A percentile compares a stretch with the other conserved stretches of the same genome.
Conservation (phyloP, 257 asterid species). For the Thymus mandschuricus region DNA sequence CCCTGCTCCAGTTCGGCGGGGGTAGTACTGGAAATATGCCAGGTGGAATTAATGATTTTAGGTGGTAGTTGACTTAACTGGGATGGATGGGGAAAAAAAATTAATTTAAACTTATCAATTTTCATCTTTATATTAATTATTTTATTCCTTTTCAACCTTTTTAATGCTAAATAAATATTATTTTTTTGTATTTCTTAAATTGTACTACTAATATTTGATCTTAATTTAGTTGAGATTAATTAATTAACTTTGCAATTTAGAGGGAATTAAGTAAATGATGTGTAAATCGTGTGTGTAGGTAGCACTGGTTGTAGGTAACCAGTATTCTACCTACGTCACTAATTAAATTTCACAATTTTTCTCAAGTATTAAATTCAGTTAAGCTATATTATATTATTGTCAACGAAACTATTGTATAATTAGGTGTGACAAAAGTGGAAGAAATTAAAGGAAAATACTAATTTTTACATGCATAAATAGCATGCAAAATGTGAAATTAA, state of each 20-base stretch:
- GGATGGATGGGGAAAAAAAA: background rate
- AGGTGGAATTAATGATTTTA: conserved; percentile 19
- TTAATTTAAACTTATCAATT: background rate
- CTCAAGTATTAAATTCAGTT: background rate
- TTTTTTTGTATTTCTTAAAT: too few species aligned
- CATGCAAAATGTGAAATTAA: background rate
- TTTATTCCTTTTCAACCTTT: background rate
- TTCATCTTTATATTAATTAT: background rate
- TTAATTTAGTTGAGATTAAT: too few species aligned
- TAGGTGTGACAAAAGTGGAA: too few species aligned
- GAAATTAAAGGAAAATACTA: too few species aligned
- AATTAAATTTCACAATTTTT: background rate
- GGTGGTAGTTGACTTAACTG: conserved; percentile 35
- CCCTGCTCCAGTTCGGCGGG: conserved; percentile 10
- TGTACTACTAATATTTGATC: too few species aligned
- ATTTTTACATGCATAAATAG: too few species aligned
- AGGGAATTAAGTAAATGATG: background rate
- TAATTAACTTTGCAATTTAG: background rate
- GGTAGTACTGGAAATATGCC: conserved; percentile 3
- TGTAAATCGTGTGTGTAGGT: background rate
- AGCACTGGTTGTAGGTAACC: conserved; percentile 22
- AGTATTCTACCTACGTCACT: conserved; percentile 18
- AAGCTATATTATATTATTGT: background rate
- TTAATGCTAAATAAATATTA: too few species aligned
- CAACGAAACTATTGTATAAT: background rate